These are phyloP conservation scores for Rossbeevera mucosa DNA, from an alignment of 768 basidiomycete genomes.

Conservation along the genomic window DNA sequence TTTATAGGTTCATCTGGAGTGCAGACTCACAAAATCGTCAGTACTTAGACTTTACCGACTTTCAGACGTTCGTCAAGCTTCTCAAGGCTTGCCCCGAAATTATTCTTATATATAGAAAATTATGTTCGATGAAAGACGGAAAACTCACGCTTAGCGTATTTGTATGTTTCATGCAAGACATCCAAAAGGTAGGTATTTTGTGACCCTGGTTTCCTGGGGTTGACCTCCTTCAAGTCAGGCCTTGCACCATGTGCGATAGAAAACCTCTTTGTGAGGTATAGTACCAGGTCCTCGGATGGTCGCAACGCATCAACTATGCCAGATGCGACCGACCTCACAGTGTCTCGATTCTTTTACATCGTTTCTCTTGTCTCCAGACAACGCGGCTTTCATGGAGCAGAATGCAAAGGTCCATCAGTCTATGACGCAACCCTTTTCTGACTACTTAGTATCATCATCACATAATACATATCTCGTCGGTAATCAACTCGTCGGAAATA, in stretches of 20 bases:
- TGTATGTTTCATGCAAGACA: conserved; percentile 45
- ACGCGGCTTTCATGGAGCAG: conserved; percentile 54
- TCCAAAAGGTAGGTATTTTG: conserved; percentile 43
- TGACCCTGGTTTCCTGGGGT: background rate
- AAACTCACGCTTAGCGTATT: conserved; percentile 39
- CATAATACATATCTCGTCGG: conserved; percentile 93
- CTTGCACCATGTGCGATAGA: conserved; percentile 33
- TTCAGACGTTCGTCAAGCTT: conserved; percentile 75
- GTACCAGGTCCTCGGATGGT: conserved; percentile 9
- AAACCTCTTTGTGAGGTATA: conserved; percentile 35
- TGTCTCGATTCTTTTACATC: conserved; percentile 61
- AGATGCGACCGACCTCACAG: conserved; percentile 13
- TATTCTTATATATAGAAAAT: conserved; percentile 52
- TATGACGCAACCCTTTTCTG: conserved; percentile 83
- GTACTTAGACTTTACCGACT: conserved; percentile 72
- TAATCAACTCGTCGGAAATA: conserved; percentile 80
- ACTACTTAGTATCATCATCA: conserved; percentile 86
- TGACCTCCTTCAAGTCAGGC: conserved; percentile 30
- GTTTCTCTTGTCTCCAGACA: conserved; percentile 80
- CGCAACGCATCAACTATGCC: background rate
- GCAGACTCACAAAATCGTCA: conserved; percentile 54
- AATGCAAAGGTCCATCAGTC: conserved; percentile 62
- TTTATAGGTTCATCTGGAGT: conserved; percentile 38
- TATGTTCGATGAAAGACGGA: conserved; percentile 32
- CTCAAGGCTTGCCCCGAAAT: conserved; percentile 86